Evolutionary conservation across 2,329 filamentous ascomycete species (phyloP).

Genomic region (Xylariaceae sp.): DNA sequence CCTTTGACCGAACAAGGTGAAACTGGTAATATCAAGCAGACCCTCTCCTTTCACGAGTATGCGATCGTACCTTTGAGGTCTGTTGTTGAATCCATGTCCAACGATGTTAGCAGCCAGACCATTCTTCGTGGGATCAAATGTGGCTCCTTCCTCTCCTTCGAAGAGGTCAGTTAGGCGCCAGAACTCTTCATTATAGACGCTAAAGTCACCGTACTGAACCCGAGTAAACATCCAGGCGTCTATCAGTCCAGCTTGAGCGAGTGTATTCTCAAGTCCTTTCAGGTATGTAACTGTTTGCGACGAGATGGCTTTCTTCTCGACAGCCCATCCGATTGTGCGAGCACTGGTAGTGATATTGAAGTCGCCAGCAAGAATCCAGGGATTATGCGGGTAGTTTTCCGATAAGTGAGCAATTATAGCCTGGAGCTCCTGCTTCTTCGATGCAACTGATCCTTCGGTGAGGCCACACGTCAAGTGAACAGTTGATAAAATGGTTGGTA

Average conservation of each 20-base stretch:
- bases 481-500: conserved; percentile 47
- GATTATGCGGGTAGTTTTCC: conserved; percentile 36
- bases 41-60: conserved; percentile 48
- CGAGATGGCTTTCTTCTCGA: conserved; percentile 50
- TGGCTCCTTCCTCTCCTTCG: conserved; percentile 59
- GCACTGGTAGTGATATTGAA: conserved; percentile 60
- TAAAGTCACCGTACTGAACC: conserved; percentile 40
- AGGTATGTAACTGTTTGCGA: conserved; percentile 41
- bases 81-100: conserved; percentile 42
- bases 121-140: conserved; percentile 57
- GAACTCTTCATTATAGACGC: conserved; percentile 28
- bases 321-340: conserved; percentile 48
- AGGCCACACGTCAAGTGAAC: conserved; percentile 59
- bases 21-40: conserved; percentile 38
- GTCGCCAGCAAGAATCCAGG: conserved; percentile 57
- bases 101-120: conserved; percentile 48
- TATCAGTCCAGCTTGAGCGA: conserved; percentile 43
- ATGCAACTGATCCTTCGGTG: conserved; percentile 51
- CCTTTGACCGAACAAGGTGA: conserved; percentile 54
- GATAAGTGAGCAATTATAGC: conserved; percentile 44
- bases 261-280: conserved; percentile 40
- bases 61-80: conserved; percentile 62
- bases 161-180: conserved; percentile 34
- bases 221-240: conserved; percentile 49
- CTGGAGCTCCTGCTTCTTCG: conserved; percentile 53